Conservation (phyloP, 495 filamentous ascomycete species). For the Aspergillus heteromorphus region DNA sequence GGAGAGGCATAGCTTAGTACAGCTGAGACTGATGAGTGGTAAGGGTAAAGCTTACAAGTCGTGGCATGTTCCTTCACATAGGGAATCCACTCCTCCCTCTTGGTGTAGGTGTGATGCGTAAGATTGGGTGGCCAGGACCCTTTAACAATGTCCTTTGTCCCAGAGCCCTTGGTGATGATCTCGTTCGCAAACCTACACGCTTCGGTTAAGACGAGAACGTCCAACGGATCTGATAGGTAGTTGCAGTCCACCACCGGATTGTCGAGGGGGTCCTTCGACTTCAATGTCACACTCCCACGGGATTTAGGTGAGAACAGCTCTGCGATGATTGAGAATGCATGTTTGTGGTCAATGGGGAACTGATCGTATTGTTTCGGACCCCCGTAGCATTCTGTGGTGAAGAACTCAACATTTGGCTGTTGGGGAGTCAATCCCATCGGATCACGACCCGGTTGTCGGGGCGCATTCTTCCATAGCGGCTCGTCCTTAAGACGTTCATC, state of each 20-base stretch:
- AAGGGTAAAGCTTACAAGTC: constrained; percentile 37
- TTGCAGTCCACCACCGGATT: constrained; percentile 48
- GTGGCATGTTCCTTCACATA: constrained; percentile 47
- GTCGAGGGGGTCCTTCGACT: constrained; percentile 28
- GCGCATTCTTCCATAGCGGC: constrained; percentile 36
- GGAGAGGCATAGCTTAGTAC: constrained; percentile 6
- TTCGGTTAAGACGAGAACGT: constrained; percentile 44
- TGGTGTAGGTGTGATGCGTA: constrained; percentile 41
- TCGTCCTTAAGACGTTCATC: constrained; percentile 43
- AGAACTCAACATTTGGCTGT: constrained; percentile 50
- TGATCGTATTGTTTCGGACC: constrained; percentile 47
- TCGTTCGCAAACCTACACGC: constrained; percentile 49
- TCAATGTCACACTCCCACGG: constrained; percentile 35
- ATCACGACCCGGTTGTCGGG: constrained; percentile 40
- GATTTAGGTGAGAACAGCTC: constrained; percentile 37
- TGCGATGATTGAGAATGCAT: constrained; percentile 40
- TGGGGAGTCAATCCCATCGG: constrained; percentile 44
- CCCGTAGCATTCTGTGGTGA: constrained; percentile 48
- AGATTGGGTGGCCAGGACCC: constrained; percentile 47
- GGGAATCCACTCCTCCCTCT: constrained; percentile 43
- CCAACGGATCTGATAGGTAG: constrained; percentile 43
- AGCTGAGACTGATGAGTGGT: not conserved
- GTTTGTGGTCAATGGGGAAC: constrained; percentile 36
- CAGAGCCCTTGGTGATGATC: constrained; percentile 46
- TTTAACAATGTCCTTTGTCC: constrained; percentile 51